Evolutionary conservation across 805 yeast species (phyloP).

Genomic region (Pichia rugopelliculosa): DNA sequence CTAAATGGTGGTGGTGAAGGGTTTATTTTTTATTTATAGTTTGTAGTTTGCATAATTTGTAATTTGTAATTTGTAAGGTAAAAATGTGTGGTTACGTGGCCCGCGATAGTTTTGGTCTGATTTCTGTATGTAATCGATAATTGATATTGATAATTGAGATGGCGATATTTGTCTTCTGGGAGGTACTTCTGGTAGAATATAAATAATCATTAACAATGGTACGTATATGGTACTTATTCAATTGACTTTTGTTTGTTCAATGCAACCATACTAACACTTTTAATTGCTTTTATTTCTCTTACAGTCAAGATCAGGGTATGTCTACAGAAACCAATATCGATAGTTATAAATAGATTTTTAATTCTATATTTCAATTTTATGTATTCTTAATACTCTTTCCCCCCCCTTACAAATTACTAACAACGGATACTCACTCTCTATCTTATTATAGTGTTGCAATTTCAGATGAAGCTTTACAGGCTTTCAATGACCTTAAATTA

Average conservation of each 20-base stretch:
- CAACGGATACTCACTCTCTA: too few species aligned
- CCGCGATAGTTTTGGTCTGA: too few species aligned
- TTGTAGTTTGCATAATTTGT: background rate
- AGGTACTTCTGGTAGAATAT: background rate
- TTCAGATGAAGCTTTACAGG: constrained; percentile 79
- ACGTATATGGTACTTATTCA: background rate
- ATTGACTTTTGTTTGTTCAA: background rate
- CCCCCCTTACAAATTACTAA: constrained; percentile 3
- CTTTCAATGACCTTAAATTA: constrained; percentile 93
- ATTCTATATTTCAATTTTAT: background rate
- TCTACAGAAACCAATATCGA: background rate
- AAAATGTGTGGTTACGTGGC: background rate
- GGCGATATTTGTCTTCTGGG: background rate
- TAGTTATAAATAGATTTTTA: background rate
- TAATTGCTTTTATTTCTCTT: background rate
- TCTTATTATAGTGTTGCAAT: constrained; percentile 60
- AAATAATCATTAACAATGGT: background rate
- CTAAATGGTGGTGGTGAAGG: too few species aligned
- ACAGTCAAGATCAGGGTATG: constrained; percentile 32
- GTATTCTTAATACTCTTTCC: background rate
- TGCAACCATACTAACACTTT: background rate
- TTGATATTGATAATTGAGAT: background rate
- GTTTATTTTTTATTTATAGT: too few species aligned
- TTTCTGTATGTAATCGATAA: too few species aligned
- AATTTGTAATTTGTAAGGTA: background rate